These are phyloP conservation scores for Lagenidium giganteum DNA, from an alignment of 352 stramenopile species.

Conservation along the genomic window DNA sequence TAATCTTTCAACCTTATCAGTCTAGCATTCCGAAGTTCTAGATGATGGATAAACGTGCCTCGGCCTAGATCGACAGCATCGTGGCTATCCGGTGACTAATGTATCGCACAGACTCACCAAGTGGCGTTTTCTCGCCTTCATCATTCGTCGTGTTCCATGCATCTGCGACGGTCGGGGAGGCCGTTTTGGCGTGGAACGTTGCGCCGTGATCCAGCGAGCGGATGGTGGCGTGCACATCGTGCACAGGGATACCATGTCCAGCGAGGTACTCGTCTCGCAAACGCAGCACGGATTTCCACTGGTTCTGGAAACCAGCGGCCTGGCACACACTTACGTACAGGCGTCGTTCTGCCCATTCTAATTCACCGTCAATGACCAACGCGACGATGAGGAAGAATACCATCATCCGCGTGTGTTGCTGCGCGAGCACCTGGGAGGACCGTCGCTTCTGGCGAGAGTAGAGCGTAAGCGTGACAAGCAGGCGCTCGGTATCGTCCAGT, in stretches of 20 bases:
- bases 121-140: too few species aligned
- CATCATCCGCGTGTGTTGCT: conserved; percentile 31
- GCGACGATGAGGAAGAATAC: conserved; percentile 38
- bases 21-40: too few species aligned
- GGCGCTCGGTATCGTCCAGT: conserved; percentile 28
- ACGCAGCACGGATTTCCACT: conserved; percentile 28
- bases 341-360: conserved; percentile 36
- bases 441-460: conserved; percentile 5
- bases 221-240: too few species aligned
- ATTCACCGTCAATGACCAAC: conserved; percentile 35
- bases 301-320: conserved; percentile 26
- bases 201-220: too few species aligned
- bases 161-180: too few species aligned
- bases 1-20: too few species aligned
- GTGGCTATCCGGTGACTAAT: too few species aligned
- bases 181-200: too few species aligned
- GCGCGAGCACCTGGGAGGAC: conserved; percentile 1
- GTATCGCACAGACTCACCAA: too few species aligned
- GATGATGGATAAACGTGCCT: too few species aligned
- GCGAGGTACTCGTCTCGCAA: conserved; percentile 35
- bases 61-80: too few species aligned
- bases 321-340: conserved; percentile 39
- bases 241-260: conserved; percentile 29
- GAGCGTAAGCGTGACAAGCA: conserved; percentile 20
- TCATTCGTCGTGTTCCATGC: too few species aligned